These are phyloP conservation scores for Paramecium primaurelia DNA, from an alignment of 73 alveolate species.

Conservation along the genomic window DNA sequence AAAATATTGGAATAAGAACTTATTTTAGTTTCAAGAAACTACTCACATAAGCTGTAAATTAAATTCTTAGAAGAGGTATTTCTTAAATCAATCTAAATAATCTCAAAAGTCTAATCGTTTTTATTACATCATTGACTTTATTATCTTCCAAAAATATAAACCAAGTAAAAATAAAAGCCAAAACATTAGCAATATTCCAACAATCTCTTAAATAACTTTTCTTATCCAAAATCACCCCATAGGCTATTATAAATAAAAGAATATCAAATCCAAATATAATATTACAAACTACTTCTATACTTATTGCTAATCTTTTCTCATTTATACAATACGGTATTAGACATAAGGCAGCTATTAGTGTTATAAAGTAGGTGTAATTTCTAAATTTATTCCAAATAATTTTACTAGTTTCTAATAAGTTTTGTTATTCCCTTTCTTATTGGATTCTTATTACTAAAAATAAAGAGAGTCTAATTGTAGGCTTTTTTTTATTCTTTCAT, in stretches of 20 bases:
- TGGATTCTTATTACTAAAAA: neutral
- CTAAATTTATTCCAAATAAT: neutral
- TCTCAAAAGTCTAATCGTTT: constrained; percentile 26
- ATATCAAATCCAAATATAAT: constrained; percentile 10
- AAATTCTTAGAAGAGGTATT: constrained; percentile 7
- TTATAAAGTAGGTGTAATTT: neutral
- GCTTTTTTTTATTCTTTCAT: neutral
- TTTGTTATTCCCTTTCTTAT: neutral
- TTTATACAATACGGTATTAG: neutral
- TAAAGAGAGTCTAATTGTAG: neutral
- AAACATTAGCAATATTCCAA: neutral
- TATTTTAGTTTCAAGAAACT: neutral
- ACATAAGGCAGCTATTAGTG: neutral
- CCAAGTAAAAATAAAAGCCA: neutral
- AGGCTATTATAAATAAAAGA: neutral
- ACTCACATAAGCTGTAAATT: constrained; percentile 32
- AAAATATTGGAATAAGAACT: constrained; percentile 20
- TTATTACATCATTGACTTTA: neutral
- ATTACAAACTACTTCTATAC: neutral
- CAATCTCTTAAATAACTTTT: neutral
- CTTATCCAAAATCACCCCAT: neutral
- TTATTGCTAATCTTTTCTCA: neutral
- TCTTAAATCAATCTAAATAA: constrained; percentile 18
- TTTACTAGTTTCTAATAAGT: neutral
- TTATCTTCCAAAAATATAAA: neutral